Conservation (phyloP, 2,329 filamentous ascomycete genomes). For the Ophiocordyceps camponoti-floridani region DNA sequence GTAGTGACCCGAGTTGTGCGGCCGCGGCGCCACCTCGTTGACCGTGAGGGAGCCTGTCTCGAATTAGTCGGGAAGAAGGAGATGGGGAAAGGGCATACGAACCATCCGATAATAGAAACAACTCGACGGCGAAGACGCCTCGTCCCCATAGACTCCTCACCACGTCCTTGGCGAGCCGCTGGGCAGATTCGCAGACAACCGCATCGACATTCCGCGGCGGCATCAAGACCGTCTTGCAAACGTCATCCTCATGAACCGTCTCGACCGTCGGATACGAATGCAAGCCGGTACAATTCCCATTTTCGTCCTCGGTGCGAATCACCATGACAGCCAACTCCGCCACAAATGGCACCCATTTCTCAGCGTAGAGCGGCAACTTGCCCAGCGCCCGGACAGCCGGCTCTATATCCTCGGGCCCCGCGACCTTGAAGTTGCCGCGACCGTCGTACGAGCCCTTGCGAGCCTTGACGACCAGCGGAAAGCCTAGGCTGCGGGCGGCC, state of each 20-base stretch:
- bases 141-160: slow-evolving; percentile 69
- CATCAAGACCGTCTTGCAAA: slow-evolving; percentile 83
- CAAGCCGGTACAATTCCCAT: slow-evolving; percentile 27
- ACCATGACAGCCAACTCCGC: slow-evolving; percentile 91
- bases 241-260: slow-evolving; percentile 86
- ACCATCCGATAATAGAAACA: slow-evolving; percentile 69
- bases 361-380: slow-evolving; percentile 61
- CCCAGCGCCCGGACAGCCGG: slow-evolving; percentile 54
- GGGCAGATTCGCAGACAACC: slow-evolving; percentile 44
- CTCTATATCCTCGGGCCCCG: slow-evolving; percentile 26
- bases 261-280: slow-evolving; percentile 80
- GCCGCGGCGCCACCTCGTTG: slow-evolving; percentile 71
- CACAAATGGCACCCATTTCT: slow-evolving; percentile 74
- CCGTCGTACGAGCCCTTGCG: slow-evolving; percentile 86
- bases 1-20: slow-evolving; percentile 87
- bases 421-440: slow-evolving; percentile 44
- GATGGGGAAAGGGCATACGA: slow-evolving; percentile 3
- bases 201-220: slow-evolving; percentile 57
- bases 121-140: slow-evolving; percentile 90
- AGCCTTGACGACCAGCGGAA: slow-evolving; percentile 85
- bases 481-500: slow-evolving; percentile 49
- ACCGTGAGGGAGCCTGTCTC: slow-evolving; percentile 43
- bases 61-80: background rate
- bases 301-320: slow-evolving; percentile 62
- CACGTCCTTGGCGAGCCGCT: slow-evolving; percentile 61